phyloP scores from a whole-genome alignment of 176 grass and related monocot species.

The Triticum timopheevii region DNA sequence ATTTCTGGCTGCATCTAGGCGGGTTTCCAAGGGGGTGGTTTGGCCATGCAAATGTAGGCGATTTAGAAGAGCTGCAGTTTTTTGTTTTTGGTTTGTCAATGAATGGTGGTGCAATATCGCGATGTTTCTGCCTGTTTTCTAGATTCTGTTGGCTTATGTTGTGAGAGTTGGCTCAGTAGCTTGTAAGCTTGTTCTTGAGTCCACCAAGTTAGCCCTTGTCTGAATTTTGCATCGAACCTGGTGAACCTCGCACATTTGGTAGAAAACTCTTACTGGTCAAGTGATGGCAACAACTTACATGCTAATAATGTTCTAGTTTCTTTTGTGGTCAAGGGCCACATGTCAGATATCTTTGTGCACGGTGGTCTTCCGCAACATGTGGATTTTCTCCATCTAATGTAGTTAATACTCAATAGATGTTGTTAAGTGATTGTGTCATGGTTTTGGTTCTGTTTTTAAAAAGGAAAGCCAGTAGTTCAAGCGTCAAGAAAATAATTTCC shows the following conservation, averaged over 20 bases:
- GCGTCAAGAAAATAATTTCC: neutral
- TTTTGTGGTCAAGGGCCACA: neutral
- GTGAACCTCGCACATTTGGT: neutral
- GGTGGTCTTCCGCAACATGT: neutral
- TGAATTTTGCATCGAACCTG: neutral
- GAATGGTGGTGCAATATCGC: neutral
- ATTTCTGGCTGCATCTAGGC: neutral
- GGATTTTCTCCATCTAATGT: neutral
- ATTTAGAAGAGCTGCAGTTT: neutral
- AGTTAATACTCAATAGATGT: neutral
- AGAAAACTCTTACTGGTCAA: neutral
- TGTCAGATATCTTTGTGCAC: neutral
- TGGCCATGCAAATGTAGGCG: neutral
- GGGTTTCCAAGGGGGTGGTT: neutral
- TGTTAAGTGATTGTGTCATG: neutral
- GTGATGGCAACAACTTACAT: neutral
- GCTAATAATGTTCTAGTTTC: slow-evolving; percentile 1
- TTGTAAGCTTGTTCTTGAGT: neutral
- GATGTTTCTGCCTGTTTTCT: neutral
- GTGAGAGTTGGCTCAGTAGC: neutral
- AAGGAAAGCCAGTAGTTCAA: neutral
- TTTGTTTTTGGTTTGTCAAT: neutral
- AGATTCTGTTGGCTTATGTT: neutral
- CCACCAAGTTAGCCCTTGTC: neutral
- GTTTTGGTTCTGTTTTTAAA: slow-evolving; percentile 10